phyloP scores from a whole-genome alignment of 176 grass and related monocot genomes.

The Hordeum marinum region DNA sequence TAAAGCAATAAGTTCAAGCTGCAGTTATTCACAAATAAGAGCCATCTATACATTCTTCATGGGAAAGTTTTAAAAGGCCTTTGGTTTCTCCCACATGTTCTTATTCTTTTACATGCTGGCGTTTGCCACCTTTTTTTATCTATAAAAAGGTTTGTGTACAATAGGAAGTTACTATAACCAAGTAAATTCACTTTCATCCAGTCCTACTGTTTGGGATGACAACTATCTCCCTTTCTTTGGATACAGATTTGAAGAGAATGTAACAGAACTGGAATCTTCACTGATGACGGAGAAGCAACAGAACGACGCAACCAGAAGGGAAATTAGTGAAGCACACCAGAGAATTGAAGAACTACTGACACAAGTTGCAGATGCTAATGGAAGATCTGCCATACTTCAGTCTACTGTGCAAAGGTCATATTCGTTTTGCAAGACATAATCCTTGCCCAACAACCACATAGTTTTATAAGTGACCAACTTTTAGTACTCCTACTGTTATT shows the following conservation, averaged over 20 bases:
- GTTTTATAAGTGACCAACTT: not conserved
- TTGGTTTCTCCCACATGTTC: not conserved
- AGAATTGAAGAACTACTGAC: conserved; percentile 45
- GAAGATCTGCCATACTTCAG: conserved; percentile 47
- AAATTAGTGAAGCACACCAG: conserved; percentile 49
- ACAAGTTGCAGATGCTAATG: conserved; percentile 47
- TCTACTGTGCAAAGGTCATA: conserved; percentile 58
- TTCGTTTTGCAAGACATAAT: conserved; percentile 15
- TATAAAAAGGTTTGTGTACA: not conserved
- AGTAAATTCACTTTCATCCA: conserved; percentile 8
- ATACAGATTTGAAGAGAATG: conserved; percentile 53
- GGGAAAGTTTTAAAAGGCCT: not conserved
- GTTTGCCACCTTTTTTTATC: not conserved
- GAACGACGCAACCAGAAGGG: conserved; percentile 30
- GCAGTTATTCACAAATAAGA: not conserved
- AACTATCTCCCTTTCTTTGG: conserved; percentile 4
- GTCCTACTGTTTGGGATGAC: not conserved
- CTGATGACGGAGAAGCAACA: conserved; percentile 39
- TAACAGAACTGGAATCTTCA: conserved; percentile 45
- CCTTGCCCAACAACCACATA: not conserved
- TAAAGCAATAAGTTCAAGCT: not conserved
- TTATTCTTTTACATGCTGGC: not conserved
- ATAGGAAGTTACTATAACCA: not conserved
- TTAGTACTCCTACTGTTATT: not conserved
- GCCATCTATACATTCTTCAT: not conserved